Percentiles rank a stretch among this genome's conserved stretches.
Conservation (phyloP, 108 stramenopile genomes). For the Fragilaria crotonensis region DNA sequence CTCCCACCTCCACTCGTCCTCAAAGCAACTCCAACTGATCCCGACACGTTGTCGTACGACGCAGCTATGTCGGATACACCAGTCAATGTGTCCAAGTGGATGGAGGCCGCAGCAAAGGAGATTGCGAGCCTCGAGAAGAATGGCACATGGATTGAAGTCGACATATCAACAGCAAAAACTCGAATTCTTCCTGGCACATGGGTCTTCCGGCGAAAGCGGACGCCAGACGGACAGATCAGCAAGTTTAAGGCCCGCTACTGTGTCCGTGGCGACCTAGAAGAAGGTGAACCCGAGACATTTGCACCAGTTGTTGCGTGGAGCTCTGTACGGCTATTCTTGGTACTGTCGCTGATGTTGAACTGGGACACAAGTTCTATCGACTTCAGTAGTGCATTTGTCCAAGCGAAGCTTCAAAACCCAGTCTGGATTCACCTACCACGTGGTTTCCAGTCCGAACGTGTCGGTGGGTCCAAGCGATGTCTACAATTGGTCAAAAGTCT, state of each 20-base stretch:
- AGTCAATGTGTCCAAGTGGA: too few species aligned
- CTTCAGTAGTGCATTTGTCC: slow-evolving; percentile 15
- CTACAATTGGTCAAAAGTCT: background rate
- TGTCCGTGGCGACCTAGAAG: too few species aligned
- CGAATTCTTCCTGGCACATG: slow-evolving; percentile 22
- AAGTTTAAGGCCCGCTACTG: slow-evolving; percentile 37
- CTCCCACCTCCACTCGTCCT: background rate
- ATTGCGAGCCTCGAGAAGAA: slow-evolving; percentile 1
- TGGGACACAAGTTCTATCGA: too few species aligned
- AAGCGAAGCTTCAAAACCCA: slow-evolving; percentile 20
- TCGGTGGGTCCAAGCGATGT: background rate
- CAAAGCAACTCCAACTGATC: slow-evolving; percentile 9
- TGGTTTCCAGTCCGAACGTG: background rate
- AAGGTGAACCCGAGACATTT: too few species aligned
- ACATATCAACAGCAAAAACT: background rate
- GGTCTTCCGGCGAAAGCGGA: slow-evolving; percentile 27
- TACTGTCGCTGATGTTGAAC: slow-evolving; percentile 4
- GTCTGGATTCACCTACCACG: too few species aligned
- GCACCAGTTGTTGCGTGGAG: too few species aligned
- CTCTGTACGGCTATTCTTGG: background rate
- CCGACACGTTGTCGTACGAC: slow-evolving; percentile 16
- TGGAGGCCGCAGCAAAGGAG: slow-evolving; percentile 8
- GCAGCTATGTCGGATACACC: slow-evolving; percentile 13
- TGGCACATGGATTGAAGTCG: slow-evolving; percentile 12
- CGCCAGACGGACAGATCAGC: slow-evolving; percentile 27